phyloP scores from a whole-genome alignment of 1,284 basidiomycete genomes.

The Leccinum fuscescens region DNA sequence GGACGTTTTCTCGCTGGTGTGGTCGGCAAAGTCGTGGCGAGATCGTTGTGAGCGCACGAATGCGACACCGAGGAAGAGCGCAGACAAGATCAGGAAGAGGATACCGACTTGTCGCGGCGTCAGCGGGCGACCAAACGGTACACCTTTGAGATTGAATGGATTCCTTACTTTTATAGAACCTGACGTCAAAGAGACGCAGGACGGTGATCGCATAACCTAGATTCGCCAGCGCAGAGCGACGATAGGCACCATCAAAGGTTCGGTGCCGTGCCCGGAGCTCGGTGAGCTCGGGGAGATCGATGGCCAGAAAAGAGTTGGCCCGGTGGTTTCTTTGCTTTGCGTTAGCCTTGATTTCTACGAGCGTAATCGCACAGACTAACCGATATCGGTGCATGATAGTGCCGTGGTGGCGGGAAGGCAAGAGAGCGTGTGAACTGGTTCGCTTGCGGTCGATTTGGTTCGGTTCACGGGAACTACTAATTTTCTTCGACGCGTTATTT shows the following conservation, averaged over 20 bases:
- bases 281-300: slow-evolving; percentile 64
- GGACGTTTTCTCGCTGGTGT: slow-evolving; percentile 30
- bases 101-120: slow-evolving; percentile 56
- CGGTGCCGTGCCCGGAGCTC: slow-evolving; percentile 77
- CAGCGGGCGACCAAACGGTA: no score
- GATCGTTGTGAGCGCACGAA: slow-evolving; percentile 64
- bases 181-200: slow-evolving; percentile 70
- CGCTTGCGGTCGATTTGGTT: slow-evolving; percentile 10
- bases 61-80: slow-evolving; percentile 57
- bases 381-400: slow-evolving; percentile 28
- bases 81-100: slow-evolving; percentile 65
- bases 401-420: slow-evolving; percentile 4
- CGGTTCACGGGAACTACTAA: slow-evolving; percentile 1
- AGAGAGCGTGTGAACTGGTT: slow-evolving; percentile 23
- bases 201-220: slow-evolving; percentile 75
- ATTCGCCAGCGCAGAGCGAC: slow-evolving; percentile 70
- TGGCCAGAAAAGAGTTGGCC: slow-evolving; percentile 52
- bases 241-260: slow-evolving; percentile 81
- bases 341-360: neutral
- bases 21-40: slow-evolving; percentile 72
- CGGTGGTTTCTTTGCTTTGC: slow-evolving; percentile 52
- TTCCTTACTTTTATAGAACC: slow-evolving; percentile 65
- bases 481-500: slow-evolving; percentile 10
- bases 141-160: no score
- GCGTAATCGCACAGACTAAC: slow-evolving; percentile 14